These are phyloP conservation scores for Zygotorulaspora danielsina DNA, from an alignment of 805 yeast genomes.

Conservation along the genomic window DNA sequence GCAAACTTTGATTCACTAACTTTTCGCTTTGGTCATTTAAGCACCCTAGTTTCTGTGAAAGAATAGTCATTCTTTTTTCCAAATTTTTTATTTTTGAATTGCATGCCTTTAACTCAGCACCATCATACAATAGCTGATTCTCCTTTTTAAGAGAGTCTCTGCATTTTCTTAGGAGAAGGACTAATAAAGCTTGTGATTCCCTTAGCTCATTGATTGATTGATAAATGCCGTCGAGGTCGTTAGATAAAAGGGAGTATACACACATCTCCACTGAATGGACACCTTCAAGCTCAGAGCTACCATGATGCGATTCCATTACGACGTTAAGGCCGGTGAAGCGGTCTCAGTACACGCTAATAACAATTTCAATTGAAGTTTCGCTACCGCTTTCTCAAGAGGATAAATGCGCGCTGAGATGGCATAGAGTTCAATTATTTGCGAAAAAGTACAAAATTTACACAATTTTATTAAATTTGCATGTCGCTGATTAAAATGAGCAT, in stretches of 20 bases:
- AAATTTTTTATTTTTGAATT: conserved; percentile 13
- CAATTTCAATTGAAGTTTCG: too few species aligned
- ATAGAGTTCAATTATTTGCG: too few species aligned
- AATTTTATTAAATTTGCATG: too few species aligned
- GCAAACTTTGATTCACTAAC: conserved; percentile 5
- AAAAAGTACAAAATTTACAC: too few species aligned
- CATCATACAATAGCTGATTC: conserved; percentile 19
- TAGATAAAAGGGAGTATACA: conserved; percentile 30
- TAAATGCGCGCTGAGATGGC: neutral
- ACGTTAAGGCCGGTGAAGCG: neutral
- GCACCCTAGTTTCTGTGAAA: conserved; percentile 13
- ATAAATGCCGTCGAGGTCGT: conserved; percentile 31
- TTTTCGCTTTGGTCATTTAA: conserved; percentile 9
- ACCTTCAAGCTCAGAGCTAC: conserved; percentile 6
- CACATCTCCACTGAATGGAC: conserved; percentile 34
- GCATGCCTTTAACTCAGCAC: conserved; percentile 8
- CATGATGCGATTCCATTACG: conserved; percentile 3
- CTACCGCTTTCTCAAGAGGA: neutral
- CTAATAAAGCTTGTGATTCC: conserved; percentile 32
- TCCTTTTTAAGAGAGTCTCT: conserved; percentile 25
- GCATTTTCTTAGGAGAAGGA: conserved; percentile 25
- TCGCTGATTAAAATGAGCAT: too few species aligned
- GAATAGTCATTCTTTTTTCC: conserved; percentile 13
- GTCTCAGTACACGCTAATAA: too few species aligned
- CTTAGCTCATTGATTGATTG: conserved; percentile 32